Conservation (phyloP, 2,329 filamentous ascomycete species). For the Aciculosporium take region DNA sequence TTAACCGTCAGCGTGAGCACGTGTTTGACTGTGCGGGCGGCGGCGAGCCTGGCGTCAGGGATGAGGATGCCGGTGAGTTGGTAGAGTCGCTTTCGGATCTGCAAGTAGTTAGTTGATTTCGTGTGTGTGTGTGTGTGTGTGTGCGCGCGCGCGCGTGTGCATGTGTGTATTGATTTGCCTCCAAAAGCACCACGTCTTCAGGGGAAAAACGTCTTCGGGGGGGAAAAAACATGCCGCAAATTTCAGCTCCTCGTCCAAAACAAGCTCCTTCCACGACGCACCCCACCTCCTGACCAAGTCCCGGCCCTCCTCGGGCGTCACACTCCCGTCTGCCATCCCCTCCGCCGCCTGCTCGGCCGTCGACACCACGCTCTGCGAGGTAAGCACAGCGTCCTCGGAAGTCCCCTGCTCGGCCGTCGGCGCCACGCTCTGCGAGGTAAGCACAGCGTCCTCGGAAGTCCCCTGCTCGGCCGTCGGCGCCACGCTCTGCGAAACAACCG, state of each 20-base stretch:
- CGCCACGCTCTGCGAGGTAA: background rate
- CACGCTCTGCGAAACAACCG: background rate
- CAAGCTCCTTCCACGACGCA: slow-evolving; percentile 41
- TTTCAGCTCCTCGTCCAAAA: slow-evolving; percentile 47
- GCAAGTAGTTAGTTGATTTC: background rate
- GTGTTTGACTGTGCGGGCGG: slow-evolving; percentile 37
- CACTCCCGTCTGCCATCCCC: background rate
- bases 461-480: background rate
- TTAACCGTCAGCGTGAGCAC: slow-evolving; percentile 40
- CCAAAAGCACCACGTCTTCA: too few species aligned
- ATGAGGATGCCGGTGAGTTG: slow-evolving; percentile 69
- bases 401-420: background rate
- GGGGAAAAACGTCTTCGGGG: too few species aligned
- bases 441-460: too few species aligned
- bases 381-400: too few species aligned
- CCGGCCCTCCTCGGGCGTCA: slow-evolving; percentile 24
- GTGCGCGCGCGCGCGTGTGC: too few species aligned
- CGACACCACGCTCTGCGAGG: background rate
- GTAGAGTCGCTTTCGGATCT: slow-evolving; percentile 71
- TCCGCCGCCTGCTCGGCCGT: background rate
- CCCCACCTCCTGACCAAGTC: slow-evolving; percentile 33
- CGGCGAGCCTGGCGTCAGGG: slow-evolving; percentile 52
- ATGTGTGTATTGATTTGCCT: too few species aligned
- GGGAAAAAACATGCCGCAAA: slow-evolving; percentile 56
- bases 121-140: background rate